Evolutionary conservation across 192 early-diverging fungal species (phyloP), one percentile per base, ranked within the genome.

Genomic region (Umbelopsis isabellina): DNA sequence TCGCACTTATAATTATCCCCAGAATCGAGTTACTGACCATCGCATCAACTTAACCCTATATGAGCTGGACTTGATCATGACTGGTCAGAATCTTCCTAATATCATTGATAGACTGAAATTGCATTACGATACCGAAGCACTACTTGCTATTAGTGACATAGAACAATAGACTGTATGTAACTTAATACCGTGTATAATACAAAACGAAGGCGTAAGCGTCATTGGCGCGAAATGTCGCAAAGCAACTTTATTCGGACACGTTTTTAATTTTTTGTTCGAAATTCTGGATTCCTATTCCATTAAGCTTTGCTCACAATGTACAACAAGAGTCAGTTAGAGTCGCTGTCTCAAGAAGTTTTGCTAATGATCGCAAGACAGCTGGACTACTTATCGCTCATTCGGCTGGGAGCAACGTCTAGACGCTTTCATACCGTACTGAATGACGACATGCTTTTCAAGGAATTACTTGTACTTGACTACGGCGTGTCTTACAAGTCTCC

Each of bases 1-100:
- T 66, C 79, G 93, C 53, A 94, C 93, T 0, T 94, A 94, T 71
- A 94, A 94, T 67, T 94, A 85, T 69, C 85, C 90, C 30, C 92
- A 93, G 81, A 91, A 87, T 74, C 79, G 93, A 5, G 89, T 94
- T 20, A 93, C 91, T 8, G 93, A 94, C 68, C 93, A 94, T 76
- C 87, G 93, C 46, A 88, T 94, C 55, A 90, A 91, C 73, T 79
- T 88, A 66, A 91, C 87, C 27, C 65, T 91, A 52, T 84, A 91
- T 69, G 87, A 92, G 61, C 79, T 94, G 12, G 87, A 90, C 15
- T 82, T 79, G 37, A 75, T 94, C 7, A 75, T 94, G 73, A 76
- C 83, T 46, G 92, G 91, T 6, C 79, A 82, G 48, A 70, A 77
- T 4, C 72, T 88, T 9, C 71, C 66, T 55, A 70, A 68, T 46